Conservation (phyloP, 2,329 filamentous ascomycete genomes). For the Neonectria punicea region DNA sequence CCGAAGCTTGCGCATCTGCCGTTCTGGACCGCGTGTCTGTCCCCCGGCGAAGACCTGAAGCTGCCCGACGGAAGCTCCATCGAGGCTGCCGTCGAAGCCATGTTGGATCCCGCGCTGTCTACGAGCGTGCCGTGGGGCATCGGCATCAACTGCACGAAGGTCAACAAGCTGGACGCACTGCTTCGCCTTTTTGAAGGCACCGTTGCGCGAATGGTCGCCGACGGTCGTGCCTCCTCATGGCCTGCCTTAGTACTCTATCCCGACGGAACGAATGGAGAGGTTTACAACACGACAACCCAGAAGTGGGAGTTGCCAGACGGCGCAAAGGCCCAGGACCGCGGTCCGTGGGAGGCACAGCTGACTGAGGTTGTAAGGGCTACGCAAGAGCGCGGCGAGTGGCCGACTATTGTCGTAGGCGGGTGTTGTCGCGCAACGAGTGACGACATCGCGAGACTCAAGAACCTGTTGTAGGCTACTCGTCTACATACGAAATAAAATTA, state of each 20-base stretch:
- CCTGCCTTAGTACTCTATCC: slow-evolving; percentile 73
- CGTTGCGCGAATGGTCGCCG: slow-evolving; percentile 50
- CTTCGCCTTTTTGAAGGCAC: slow-evolving; percentile 65
- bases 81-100: slow-evolving; percentile 47
- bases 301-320: slow-evolving; percentile 63
- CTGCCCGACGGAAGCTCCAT: slow-evolving; percentile 67
- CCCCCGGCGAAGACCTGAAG: slow-evolving; percentile 61
- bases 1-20: slow-evolving; percentile 46
- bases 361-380: slow-evolving; percentile 53
- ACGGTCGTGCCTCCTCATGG: slow-evolving; percentile 50
- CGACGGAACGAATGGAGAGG: slow-evolving; percentile 74
- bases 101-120: slow-evolving; percentile 48
- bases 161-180: slow-evolving; percentile 67
- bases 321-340: slow-evolving; percentile 27
- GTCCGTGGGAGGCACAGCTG: slow-evolving; percentile 60
- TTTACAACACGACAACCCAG: slow-evolving; percentile 72
- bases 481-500: background rate
- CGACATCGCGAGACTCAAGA: slow-evolving; percentile 48
- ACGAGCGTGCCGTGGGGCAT: slow-evolving; percentile 65
- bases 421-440: slow-evolving; percentile 61
- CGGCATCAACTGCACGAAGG: slow-evolving; percentile 76
- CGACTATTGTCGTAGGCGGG: slow-evolving; percentile 60
- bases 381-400: slow-evolving; percentile 53
- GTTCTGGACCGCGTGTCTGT: slow-evolving; percentile 73
- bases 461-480: slow-evolving; percentile 17